Evolutionary conservation across 306 rosid species (phyloP), one percentile per base, ranked within the genome.

Genomic region (Dryas octopetala): DNA sequence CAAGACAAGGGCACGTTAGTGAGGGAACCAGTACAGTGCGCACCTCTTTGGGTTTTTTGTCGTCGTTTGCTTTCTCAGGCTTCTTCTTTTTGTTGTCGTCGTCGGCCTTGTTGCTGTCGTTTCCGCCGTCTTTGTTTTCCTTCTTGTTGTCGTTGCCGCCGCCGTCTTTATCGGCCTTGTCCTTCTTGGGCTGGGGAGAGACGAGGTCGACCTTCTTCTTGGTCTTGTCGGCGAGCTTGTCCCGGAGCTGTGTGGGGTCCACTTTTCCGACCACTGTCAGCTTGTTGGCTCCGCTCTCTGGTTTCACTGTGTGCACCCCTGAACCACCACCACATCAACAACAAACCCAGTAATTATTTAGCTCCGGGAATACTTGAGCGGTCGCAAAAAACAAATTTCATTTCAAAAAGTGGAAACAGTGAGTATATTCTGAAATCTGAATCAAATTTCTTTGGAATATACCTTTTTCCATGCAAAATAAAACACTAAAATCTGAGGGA

Each of bases 21-120:
- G 49, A 43, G 50, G 46, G 68, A 10, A 7, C 50, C 12, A 62
- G 66, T 13, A 46, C 51, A 2, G 26, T 15, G 8, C 49, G 14
- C 46, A 93, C 97, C 97, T 86, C 90, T 84, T 88, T 88, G 71
- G 85, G 66, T 52, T 88, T 88, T 67, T 85, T 85, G 76, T 73
- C 81, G 62, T 76, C 81, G 68, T 62, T 54, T 82, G 66, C 57
- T 46, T 49, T 77, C 61, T 87, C 87, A 6, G 89, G 13, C 44
- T 80, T 76, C 46, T 69, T 28, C 70, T 75, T 78, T 44, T 62
- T 71, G 74, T 64, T 65, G 68, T 77, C 76, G 69, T 52, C 57
- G 54, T 32, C 38, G 38, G 38, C 38, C 70, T 75, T 78, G 45
- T 55, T 71, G 74, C 59, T 65, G 68, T 77, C 76, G 69, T 52